Conservation (phyloP, 23 red algal genomes). For the Gracilaria vermiculophylla region DNA sequence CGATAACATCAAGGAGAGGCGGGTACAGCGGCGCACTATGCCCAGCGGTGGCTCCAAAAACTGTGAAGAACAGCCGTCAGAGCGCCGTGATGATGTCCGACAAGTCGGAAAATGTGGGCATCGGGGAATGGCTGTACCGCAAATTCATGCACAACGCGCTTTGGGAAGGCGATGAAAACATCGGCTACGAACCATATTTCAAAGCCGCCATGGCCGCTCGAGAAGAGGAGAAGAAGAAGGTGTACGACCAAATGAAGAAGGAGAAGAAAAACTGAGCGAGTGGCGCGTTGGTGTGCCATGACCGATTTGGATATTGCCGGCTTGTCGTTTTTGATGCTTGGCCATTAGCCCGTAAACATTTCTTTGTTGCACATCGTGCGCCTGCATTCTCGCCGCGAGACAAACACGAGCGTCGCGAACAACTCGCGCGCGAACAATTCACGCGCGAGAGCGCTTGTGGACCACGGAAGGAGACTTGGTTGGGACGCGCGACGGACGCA, state of each 20-base stretch:
- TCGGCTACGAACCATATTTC: constrained; percentile 52
- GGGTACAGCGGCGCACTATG: not conserved
- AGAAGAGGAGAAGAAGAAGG: constrained; percentile 55
- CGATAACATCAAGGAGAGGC: not conserved
- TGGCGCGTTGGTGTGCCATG: not conserved
- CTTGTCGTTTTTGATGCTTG: not conserved
- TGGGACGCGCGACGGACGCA: no score
- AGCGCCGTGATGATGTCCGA: not conserved
- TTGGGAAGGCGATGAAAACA: constrained; percentile 46
- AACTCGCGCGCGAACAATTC: no score
- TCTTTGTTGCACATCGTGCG: no score
- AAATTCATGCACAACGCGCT: constrained; percentile 61
- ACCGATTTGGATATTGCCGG: not conserved
- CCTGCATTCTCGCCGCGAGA: no score
- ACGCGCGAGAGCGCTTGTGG: no score
- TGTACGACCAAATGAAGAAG: constrained; percentile 28
- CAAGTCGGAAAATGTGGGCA: constrained; percentile 5
- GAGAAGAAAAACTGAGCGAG: not conserved
- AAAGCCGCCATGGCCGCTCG: constrained; percentile 50
- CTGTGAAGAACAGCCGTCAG: no score
- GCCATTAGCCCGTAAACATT: not conserved
- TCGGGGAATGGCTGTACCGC: constrained; percentile 36
- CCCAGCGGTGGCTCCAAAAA: not conserved
- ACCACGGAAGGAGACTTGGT: no score
- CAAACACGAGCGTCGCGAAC: no score